phyloP scores from a whole-genome alignment of 371 early-diverging fungal species.

The Mucor ambiguus region DNA sequence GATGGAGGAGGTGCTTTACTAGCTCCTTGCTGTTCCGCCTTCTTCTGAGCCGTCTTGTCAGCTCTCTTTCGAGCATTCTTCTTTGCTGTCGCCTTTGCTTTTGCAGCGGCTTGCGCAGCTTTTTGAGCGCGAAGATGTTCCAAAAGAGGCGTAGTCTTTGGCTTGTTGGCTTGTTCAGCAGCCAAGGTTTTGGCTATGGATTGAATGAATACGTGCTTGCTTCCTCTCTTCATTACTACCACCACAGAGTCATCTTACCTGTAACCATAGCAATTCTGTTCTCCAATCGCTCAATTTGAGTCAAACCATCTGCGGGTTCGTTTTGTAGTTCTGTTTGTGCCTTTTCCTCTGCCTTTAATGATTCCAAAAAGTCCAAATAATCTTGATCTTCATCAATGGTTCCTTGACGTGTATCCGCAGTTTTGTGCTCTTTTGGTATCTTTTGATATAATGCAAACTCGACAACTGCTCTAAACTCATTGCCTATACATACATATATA shows the following conservation, averaged over 20 bases:
- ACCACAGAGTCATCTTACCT: slow-evolving; percentile 26
- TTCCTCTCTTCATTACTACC: background rate
- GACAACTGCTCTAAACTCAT: slow-evolving; percentile 72
- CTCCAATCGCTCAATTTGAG: slow-evolving; percentile 54
- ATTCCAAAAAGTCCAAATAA: slow-evolving; percentile 74
- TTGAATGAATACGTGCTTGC: background rate
- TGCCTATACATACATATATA: too few relatives aligned
- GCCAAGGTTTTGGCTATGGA: slow-evolving; percentile 43
- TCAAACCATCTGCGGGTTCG: slow-evolving; percentile 38
- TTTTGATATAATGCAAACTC: slow-evolving; percentile 86
- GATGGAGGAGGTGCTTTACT: background rate
- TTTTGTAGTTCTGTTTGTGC: slow-evolving; percentile 30
- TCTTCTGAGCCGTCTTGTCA: slow-evolving; percentile 25
- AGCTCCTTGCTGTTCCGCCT: background rate
- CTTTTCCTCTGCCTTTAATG: slow-evolving; percentile 59
- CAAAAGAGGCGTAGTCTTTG: slow-evolving; percentile 72
- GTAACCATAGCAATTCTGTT: slow-evolving; percentile 53
- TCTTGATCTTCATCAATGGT: slow-evolving; percentile 83
- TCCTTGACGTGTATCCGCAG: slow-evolving; percentile 69
- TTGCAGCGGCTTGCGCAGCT: slow-evolving; percentile 59
- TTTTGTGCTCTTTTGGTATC: slow-evolving; percentile 66
- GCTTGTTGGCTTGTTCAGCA: slow-evolving; percentile 51
- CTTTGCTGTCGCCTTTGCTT: slow-evolving; percentile 52
- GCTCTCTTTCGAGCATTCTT: slow-evolving; percentile 43
- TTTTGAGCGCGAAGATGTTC: slow-evolving; percentile 81